Percentiles rank a stretch among this genome's conserved stretches.
Conservation (phyloP, 2,329 filamentous ascomycete genomes). For the Claviceps monticola region DNA sequence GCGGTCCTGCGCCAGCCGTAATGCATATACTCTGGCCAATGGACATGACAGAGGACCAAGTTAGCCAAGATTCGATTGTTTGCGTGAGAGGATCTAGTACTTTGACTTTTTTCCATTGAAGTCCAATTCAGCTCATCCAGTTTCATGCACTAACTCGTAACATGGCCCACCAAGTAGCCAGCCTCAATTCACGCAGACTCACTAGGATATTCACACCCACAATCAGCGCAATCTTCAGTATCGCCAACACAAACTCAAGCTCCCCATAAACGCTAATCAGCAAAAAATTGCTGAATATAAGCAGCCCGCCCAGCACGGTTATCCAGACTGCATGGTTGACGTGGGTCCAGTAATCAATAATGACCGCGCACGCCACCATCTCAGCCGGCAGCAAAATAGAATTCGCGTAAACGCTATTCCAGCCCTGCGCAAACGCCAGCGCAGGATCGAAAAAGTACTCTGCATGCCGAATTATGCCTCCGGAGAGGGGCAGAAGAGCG, state of each 20-base stretch:
- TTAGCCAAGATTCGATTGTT: not conserved
- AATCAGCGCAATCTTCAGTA: conserved; percentile 44
- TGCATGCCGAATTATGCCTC: conserved; percentile 48
- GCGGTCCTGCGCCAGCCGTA: conserved; percentile 5
- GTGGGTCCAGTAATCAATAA: conserved; percentile 28
- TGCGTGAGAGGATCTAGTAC: too few species aligned
- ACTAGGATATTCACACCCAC: conserved; percentile 52
- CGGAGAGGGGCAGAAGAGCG: conserved; percentile 45
- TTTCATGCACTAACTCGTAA: not conserved
- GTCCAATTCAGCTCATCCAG: too few species aligned
- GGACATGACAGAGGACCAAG: not conserved
- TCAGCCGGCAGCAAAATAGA: conserved; percentile 38
- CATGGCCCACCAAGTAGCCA: not conserved
- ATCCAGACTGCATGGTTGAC: conserved; percentile 42
- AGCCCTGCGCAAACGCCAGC: conserved; percentile 38
- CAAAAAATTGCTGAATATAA: conserved; percentile 39
- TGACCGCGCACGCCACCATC: conserved; percentile 38
- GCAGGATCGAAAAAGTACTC: conserved; percentile 45
- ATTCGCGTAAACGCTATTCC: conserved; percentile 38
- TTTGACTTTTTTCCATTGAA: too few species aligned
- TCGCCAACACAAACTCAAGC: conserved; percentile 43
- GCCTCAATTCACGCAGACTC: not conserved
- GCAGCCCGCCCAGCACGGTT: conserved; percentile 36
- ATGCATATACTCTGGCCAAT: conserved; percentile 5
- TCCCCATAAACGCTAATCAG: conserved; percentile 44